Base-by-base conservation (phyloP, 208 protist species). In the Phytomonas francai region DNA sequence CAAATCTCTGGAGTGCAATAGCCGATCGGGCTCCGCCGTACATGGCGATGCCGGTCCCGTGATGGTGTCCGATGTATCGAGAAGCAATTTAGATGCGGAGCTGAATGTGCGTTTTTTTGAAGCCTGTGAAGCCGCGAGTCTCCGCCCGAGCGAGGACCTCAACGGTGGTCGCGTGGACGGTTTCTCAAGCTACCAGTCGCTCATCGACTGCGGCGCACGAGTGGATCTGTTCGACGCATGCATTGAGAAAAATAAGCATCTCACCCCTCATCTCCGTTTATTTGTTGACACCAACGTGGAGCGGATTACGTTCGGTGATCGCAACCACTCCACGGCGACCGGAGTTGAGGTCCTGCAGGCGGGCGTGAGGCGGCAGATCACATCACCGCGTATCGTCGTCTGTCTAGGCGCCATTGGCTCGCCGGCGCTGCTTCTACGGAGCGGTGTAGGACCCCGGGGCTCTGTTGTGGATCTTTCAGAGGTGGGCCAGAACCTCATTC, bases 51-150 rank as follows among this genome's bases (percentile, higher is more conserved):
- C 63, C n/a, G 83, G 84, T 34, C 80, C 78, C 29, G 61, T 89
- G 19, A 25, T 49, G 2, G 75, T 88, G 29, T 70, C 74, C 19
- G 82, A 91, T 61, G 67, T 79, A 9, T 62, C 68, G 29, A 74
- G 71, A 62, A 83, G 78, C 64, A 93, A 82, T 73, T 72, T 82
- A 14, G 79, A 84, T 67, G 70, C 78, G 12, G 67, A 75, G 65
- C 71, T 93, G 42, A 93, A 93, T 54, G 75, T 93, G 28, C 88
- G 83, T 29, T 93, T 89, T 70, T 93, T 87, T 67, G 85, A 93
- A 70, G 78, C 88, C 8, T 93, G 88, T 62, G 85, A 91, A 69
- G 77, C 88, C 19, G 85, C 87, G 0, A 83, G 88, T 11, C 67
- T 93, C 28, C 64, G 61, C 16, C 63, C 71, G 33, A 73, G 65